Conservation (phyloP, 441 rosid genomes). For the Gossypium davidsonii region DNA sequence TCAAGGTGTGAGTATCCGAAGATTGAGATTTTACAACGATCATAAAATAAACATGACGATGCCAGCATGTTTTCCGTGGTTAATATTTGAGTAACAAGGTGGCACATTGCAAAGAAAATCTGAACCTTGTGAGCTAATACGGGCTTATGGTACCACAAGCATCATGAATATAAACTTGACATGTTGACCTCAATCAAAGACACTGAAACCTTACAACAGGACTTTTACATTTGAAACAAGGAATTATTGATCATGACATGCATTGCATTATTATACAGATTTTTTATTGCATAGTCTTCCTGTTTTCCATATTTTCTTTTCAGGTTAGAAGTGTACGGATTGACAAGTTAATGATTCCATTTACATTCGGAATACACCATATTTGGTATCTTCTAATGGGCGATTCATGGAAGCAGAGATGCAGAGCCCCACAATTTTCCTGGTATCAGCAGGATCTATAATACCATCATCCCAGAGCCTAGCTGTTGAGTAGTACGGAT, state of each 20-base stretch:
- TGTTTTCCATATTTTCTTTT: neutral
- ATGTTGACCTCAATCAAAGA: too few species aligned
- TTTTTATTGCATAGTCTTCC: neutral
- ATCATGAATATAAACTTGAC: too few species aligned
- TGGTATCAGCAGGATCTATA: slow-evolving; percentile 82
- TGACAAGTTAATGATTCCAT: neutral
- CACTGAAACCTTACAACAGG: too few species aligned
- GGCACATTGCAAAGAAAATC: too few species aligned
- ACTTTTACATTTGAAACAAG: neutral
- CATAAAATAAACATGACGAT: too few species aligned
- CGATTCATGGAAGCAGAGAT: slow-evolving; percentile 66
- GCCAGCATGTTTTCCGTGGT: too few species aligned
- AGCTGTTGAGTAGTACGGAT: slow-evolving; percentile 73
- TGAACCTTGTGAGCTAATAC: too few species aligned
- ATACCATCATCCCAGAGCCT: slow-evolving; percentile 97
- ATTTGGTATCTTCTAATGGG: slow-evolving; percentile 58
- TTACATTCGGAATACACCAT: slow-evolving; percentile 87
- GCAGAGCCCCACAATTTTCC: slow-evolving; percentile 63
- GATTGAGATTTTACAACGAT: too few species aligned
- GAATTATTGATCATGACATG: neutral
- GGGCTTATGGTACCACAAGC: too few species aligned
- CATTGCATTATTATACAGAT: slow-evolving; percentile 1
- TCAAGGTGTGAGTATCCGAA: too few species aligned
- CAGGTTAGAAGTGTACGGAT: neutral
- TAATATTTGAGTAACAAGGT: too few species aligned